A percentile compares a stretch with the other conserved stretches of the same genome.
phyloP scores from a whole-genome alignment of 2,329 filamentous ascomycete species.

The Didymella sp. region DNA sequence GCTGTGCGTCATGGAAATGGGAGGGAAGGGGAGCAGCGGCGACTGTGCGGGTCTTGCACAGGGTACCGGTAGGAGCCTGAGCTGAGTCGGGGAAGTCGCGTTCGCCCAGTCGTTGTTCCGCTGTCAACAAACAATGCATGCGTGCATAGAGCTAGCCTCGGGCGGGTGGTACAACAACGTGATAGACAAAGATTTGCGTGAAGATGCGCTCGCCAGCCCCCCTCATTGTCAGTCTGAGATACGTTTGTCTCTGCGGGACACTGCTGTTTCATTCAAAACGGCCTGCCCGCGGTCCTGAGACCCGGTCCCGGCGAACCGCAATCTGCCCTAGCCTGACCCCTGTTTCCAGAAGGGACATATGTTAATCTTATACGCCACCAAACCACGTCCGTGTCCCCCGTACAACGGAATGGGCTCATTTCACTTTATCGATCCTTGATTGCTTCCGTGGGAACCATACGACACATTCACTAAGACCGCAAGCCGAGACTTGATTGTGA shows the following conservation, averaged over 20 bases:
- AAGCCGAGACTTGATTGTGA: not conserved
- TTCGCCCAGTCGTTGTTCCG: slow-evolving; percentile 9
- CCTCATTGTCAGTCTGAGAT: slow-evolving; percentile 5
- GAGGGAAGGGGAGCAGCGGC: slow-evolving; percentile 16
- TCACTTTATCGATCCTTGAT: slow-evolving; percentile 4
- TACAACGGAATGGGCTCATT: slow-evolving; percentile 10
- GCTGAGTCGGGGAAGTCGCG: slow-evolving; percentile 20
- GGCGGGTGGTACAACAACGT: slow-evolving; percentile 15
- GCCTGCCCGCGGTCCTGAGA: slow-evolving; percentile 14
- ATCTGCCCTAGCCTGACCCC: slow-evolving; percentile 23
- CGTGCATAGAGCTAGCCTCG: slow-evolving; percentile 17
- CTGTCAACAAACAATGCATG: slow-evolving; percentile 23
- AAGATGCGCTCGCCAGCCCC: slow-evolving; percentile 11
- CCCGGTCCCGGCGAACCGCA: slow-evolving; percentile 19
- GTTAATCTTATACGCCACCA: slow-evolving; percentile 21
- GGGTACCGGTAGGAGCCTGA: slow-evolving; percentile 9
- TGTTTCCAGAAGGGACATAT: slow-evolving; percentile 20
- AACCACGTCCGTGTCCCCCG: slow-evolving; percentile 18
- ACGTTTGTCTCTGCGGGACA: slow-evolving; percentile 6
- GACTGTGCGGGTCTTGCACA: slow-evolving; percentile 23
- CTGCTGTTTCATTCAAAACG: slow-evolving; percentile 20
- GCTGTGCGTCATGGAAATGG: slow-evolving; percentile 27
- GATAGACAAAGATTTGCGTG: slow-evolving; percentile 6
- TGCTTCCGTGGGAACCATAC: not conserved
- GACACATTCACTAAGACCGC: slow-evolving; percentile 5